Conservation (phyloP, 306 rosid genomes). For the Abrus precatorius region DNA sequence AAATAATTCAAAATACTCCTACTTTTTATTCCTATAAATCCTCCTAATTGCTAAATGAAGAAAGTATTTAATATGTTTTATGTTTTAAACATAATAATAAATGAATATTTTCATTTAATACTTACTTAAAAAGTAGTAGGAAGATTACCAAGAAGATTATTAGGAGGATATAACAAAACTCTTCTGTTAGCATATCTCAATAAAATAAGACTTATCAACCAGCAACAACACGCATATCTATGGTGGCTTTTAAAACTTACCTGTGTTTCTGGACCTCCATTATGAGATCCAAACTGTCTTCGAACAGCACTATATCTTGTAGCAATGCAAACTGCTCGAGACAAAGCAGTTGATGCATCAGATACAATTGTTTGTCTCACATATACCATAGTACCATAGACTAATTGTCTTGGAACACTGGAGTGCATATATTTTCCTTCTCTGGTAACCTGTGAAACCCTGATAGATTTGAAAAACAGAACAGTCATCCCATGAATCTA, state of each 20-base stretch:
- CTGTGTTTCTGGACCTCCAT: constrained; percentile 86
- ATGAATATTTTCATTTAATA: too few species aligned
- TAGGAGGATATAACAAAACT: too few species aligned
- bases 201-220: constrained; percentile 24
- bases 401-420: constrained; percentile 84
- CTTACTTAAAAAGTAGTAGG: too few species aligned
- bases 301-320: constrained; percentile 98
- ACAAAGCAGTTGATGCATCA: constrained; percentile 91
- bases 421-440: constrained; percentile 91
- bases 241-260: constrained; percentile 51
- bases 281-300: constrained; percentile 85
- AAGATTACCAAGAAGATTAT: too few species aligned
- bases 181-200: neutral
- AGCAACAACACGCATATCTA: constrained; percentile 28
- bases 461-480: constrained; percentile 53
- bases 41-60: too few species aligned
- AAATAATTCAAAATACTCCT: too few species aligned
- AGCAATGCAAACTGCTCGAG: constrained; percentile 97
- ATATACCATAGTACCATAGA: constrained; percentile 94
- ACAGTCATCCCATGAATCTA: constrained; percentile 11
- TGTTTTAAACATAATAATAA: too few species aligned
- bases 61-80: too few species aligned
- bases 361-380: constrained; percentile 86
- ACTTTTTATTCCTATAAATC: too few species aligned
- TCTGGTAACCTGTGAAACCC: constrained; percentile 92